These are phyloP conservation scores for Populus nigra DNA, from an alignment of 345 rosid genomes.

Conservation along the genomic window DNA sequence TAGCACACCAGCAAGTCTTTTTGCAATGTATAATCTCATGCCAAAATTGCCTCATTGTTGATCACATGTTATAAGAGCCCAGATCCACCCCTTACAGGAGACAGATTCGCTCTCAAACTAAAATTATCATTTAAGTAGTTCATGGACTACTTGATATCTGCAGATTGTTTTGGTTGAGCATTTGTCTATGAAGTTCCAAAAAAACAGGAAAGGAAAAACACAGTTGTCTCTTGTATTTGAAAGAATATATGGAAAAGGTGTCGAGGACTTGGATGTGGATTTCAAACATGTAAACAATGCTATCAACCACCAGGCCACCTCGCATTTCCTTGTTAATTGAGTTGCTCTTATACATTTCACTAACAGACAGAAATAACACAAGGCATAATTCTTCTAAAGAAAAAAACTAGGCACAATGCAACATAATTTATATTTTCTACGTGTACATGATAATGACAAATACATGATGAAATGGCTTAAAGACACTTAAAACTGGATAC, in stretches of 20 bases:
- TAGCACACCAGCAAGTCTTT: neutral
- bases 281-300: neutral
- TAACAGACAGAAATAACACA: neutral
- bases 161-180: neutral
- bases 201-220: no score
- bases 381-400: no score
- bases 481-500: neutral
- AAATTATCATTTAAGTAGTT: neutral
- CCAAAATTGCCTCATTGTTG: neutral
- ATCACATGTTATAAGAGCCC: neutral
- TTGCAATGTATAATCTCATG: neutral
- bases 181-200: neutral
- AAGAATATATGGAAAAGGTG: neutral
- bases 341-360: neutral
- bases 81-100: neutral
- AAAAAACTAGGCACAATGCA: neutral
- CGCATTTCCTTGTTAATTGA: neutral
- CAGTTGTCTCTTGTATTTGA: neutral
- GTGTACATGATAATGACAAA: neutral
- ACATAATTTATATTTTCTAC: neutral
- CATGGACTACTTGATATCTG: neutral
- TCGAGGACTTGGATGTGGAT: neutral
- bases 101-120: neutral
- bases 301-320: neutral
- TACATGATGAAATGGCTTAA: neutral